These are phyloP conservation scores for Fusarium oligoseptatum DNA, from an alignment of 2,329 filamentous ascomycete species.

Conservation along the genomic window DNA sequence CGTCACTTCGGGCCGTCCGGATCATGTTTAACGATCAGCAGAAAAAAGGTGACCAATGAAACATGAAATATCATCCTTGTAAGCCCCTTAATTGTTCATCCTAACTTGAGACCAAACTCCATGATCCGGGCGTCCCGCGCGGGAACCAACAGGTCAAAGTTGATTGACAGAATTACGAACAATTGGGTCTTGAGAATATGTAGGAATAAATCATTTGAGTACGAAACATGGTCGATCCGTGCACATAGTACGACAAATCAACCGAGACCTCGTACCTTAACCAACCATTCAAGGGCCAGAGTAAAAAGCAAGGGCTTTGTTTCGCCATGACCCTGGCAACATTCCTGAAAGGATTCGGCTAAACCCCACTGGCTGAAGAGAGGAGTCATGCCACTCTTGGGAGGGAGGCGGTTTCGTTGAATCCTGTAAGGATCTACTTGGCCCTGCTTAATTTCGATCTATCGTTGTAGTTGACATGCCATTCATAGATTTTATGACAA, in stretches of 20 bases:
- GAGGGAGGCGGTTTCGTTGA: not conserved
- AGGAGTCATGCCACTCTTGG: not conserved
- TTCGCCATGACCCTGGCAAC: not conserved
- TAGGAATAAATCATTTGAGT: not conserved
- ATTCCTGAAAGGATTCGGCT: not conserved
- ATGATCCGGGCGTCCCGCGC: not conserved
- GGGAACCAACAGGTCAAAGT: not conserved
- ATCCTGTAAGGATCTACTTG: constrained; percentile 1
- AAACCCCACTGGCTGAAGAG: not conserved
- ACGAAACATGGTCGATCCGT: not conserved
- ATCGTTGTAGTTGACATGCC: not conserved
- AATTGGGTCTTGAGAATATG: not conserved
- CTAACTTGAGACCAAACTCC: not conserved
- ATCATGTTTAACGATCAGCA: not conserved
- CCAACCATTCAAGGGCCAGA: not conserved
- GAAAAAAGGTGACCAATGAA: not conserved
- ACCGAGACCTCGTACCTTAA: not conserved
- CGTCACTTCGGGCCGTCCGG: not conserved
- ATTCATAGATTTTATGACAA: not conserved
- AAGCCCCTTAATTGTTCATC: not conserved
- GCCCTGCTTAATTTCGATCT: constrained; percentile 1
- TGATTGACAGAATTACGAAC: not conserved
- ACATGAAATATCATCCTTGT: not conserved
- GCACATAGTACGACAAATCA: not conserved
- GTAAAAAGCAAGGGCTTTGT: not conserved